Conservation (phyloP, 2,329 filamentous ascomycete genomes). For the Phoma sp. region DNA sequence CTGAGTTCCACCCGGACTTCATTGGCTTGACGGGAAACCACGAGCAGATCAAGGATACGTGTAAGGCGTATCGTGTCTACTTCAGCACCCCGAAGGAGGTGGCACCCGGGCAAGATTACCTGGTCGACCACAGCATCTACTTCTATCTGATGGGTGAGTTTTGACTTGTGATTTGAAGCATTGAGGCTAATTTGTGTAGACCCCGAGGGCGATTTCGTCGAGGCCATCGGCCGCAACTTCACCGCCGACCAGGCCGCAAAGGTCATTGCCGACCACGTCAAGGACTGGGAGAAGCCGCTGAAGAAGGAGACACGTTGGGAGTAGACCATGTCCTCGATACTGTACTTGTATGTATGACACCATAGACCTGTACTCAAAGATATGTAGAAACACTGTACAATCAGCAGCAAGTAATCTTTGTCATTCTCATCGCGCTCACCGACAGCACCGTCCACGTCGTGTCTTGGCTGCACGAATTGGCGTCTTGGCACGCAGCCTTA, state of each 20-base stretch:
- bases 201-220: constrained; percentile 96
- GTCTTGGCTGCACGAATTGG: constrained; percentile 2
- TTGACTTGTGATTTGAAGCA: not conserved
- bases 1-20: constrained; percentile 87
- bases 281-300: constrained; percentile 70
- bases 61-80: constrained; percentile 96
- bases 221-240: constrained; percentile 93
- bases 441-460: not conserved
- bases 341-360: constrained; percentile 18
- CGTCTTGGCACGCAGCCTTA: constrained; percentile 2
- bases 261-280: constrained; percentile 85
- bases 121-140: constrained; percentile 99
- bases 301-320: constrained; percentile 52
- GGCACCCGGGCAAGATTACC: constrained; percentile 91
- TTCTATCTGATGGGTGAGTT: constrained; percentile 90
- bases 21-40: constrained; percentile 92
- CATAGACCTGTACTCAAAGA: constrained; percentile 6
- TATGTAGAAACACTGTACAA: constrained; percentile 14
- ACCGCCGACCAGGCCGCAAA: constrained; percentile 84
- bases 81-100: constrained; percentile 91
- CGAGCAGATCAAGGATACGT: constrained; percentile 90
- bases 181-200: constrained; percentile 61
- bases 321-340: constrained; percentile 9
- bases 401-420: constrained; percentile 2
- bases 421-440: not conserved